These are phyloP conservation scores for Chimonanthus salicifolius DNA, from an alignment of 164 flowering plant genomes.

Conservation along the genomic window DNA sequence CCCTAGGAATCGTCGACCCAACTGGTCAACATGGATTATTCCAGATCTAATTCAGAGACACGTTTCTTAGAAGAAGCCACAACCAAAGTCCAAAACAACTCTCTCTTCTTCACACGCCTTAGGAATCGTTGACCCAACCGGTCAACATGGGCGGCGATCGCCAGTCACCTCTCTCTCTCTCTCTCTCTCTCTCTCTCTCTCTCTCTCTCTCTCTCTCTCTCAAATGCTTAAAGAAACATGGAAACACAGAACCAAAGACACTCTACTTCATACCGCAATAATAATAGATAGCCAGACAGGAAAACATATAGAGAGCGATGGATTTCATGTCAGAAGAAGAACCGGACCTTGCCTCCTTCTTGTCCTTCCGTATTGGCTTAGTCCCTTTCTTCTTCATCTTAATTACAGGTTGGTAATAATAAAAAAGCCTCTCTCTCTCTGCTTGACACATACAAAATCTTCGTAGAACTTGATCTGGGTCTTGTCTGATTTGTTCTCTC, in stretches of 20 bases:
- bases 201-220: not conserved
- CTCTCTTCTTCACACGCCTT: too few species aligned
- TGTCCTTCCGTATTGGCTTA: conserved; percentile 8
- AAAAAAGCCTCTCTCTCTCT: not conserved
- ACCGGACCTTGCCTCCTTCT: conserved; percentile 1
- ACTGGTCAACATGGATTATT: too few species aligned
- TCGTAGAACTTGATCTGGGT: not conserved
- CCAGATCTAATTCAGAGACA: not conserved
- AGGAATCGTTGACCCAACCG: not conserved
- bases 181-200: too few species aligned
- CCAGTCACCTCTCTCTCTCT: not conserved
- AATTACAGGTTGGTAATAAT: conserved; percentile 24
- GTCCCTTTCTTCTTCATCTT: conserved; percentile 21
- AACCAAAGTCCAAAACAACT: not conserved
- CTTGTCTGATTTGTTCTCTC: not conserved
- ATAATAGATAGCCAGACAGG: not conserved
- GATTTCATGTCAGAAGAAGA: conserved; percentile 16
- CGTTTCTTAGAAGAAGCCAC: not conserved
- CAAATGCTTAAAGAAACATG: not conserved
- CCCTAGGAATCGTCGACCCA: too few species aligned
- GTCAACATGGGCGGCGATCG: not conserved
- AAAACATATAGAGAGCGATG: not conserved
- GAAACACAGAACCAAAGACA: not conserved
- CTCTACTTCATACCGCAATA: not conserved
- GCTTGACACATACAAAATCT: not conserved